Conservation (phyloP, 2,329 filamentous ascomycete genomes). For the Xylaria sp. region DNA sequence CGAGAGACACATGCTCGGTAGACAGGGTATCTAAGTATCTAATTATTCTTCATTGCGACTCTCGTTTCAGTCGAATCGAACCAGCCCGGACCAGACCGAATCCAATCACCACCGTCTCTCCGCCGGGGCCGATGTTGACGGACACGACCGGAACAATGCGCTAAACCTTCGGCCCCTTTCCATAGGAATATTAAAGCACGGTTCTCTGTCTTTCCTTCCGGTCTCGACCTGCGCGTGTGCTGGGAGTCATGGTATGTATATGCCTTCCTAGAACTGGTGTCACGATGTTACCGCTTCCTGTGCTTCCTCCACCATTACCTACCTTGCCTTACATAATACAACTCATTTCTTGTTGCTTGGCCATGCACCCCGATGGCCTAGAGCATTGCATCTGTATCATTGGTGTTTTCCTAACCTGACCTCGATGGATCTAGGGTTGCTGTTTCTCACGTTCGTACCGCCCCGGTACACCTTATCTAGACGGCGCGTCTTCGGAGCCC, state of each 20-base stretch:
- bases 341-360: background rate
- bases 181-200: constrained; percentile 17
- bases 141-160: constrained; percentile 30
- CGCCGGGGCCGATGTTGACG: constrained; percentile 12
- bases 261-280: background rate
- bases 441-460: constrained; percentile 65
- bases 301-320: background rate
- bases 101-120: background rate
- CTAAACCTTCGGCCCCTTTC: constrained; percentile 23
- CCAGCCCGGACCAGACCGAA: background rate
- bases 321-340: background rate
- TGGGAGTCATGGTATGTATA: constrained; percentile 32
- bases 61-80: background rate
- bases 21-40: background rate
- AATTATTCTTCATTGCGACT: too few relatives aligned
- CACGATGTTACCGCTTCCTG: background rate
- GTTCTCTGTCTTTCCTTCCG: constrained; percentile 13
- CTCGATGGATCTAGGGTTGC: constrained; percentile 60
- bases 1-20: background rate
- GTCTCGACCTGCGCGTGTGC: constrained; percentile 11
- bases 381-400: background rate
- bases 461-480: constrained; percentile 65
- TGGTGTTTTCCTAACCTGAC: constrained; percentile 18
- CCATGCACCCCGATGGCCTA: background rate
- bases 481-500: constrained; percentile 55